Base-by-base conservation (phyloP, 768 basidiomycete genomes). In the Thelephora ganbajun region DNA sequence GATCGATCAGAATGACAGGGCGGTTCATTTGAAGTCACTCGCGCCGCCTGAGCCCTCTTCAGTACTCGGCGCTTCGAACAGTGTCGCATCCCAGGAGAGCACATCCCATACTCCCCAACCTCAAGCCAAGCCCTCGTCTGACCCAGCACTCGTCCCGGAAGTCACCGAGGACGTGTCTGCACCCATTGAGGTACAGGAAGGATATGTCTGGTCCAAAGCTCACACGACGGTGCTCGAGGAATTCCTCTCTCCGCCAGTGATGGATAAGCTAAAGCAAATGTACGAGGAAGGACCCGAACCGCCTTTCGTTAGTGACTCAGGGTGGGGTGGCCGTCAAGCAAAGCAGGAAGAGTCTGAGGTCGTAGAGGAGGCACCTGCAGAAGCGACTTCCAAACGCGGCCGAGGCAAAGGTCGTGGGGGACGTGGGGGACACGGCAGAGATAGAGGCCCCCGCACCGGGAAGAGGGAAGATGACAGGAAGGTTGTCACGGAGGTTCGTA, bases 271-370 rank as follows among this genome's bases (percentile, higher is more conserved):
- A 35, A 89, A 83, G 59, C 65, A 72, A 35, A 77, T 96, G 61
- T 84, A 73, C 51, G 66, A 89, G 16, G 83, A 94, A 64, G 92
- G 93, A 1, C 78, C 80, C 5, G 79, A 83, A 50, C 80, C 85
- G 33, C 85, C 86, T 0, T 70, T 79, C 50, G 69, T 76, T 36
- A 79, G 77, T 51, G 87, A 92, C 63, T 66, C 62, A 48, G 89
- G 89, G 9, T 92, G 86, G 87, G 77, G 64, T 20, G 69, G 70
- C 35, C 73, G 76, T 47, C 58, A 62, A 26, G 49, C 65, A 2
- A 70, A 65, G 53, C 53, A 60, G 20, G 53, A 51, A n/a, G 63
- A 58, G 18, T 61, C 57, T 35, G 46, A 53, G 12, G 51, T 49
- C 16, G 49, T 51, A 30, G 57, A 53, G 6, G 45, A 55, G 22